phyloP scores from a whole-genome alignment of 495 filamentous ascomycete species.

The Xylaria sp. region DNA sequence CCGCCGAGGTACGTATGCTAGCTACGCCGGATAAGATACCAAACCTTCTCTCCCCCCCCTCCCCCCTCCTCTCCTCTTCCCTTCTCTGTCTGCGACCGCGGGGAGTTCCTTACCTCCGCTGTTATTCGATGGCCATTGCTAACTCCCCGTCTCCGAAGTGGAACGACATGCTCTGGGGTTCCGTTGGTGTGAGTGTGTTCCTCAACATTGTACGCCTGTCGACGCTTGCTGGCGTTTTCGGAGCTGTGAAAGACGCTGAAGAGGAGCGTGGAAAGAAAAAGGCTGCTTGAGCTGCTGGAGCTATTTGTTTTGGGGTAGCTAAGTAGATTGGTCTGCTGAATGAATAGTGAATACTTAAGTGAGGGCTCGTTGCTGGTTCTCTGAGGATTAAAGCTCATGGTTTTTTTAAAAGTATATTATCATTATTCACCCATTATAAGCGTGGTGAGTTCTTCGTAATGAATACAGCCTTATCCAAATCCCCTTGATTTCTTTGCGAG shows the following conservation, averaged over 20 bases:
- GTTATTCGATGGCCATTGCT: not conserved
- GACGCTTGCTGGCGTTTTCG: conserved; percentile 62
- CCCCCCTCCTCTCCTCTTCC: not conserved
- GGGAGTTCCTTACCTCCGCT: not conserved
- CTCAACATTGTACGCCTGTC: conserved; percentile 58
- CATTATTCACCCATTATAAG: conserved; percentile 23
- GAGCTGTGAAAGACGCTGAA: conserved; percentile 32
- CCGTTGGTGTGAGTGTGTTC: conserved; percentile 59
- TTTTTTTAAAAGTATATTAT: conserved; percentile 25
- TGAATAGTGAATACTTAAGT: not conserved
- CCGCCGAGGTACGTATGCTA: conserved; percentile 33
- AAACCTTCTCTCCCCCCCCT: no score
- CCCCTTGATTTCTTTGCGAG: not conserved
- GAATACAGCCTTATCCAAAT: conserved; percentile 28
- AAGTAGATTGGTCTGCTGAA: not conserved
- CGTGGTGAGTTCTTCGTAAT: conserved; percentile 26
- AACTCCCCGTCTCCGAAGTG: conserved; percentile 40
- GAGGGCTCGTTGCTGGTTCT: not conserved
- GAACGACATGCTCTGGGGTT: conserved; percentile 67
- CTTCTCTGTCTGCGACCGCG: not conserved
- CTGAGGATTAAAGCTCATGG: not conserved
- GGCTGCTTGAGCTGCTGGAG: not conserved
- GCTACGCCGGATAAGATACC: not conserved
- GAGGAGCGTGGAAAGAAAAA: conserved; percentile 13
- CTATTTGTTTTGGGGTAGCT: not conserved